Evolutionary conservation across 306 rosid genomes (phyloP), one percentile per base, ranked within the genome.

Genomic region (Astragalus glycyphyllos): DNA sequence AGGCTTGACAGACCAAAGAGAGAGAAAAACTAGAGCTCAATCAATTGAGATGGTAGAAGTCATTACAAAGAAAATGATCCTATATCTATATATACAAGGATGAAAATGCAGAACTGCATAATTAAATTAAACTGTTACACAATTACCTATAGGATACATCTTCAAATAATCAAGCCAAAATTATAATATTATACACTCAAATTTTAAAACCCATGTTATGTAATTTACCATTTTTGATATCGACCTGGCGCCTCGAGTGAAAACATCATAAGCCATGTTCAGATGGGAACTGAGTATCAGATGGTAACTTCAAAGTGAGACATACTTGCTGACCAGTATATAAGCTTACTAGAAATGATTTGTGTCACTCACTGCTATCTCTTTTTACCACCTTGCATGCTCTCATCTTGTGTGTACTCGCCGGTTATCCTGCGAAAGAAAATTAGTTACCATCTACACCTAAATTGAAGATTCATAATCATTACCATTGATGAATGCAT

Each of bases 361-460:
- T 26, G 55, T 34, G 48, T 61, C 41, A 37, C 48, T 61, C 41
- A 37, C 48, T 17, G 26, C 42, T 65, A 49, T 46, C 65, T 68
- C 50, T 37, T 65, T 14, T 13, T 50, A 3, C 67, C 69, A 34
- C 5, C 14, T 5, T 5, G 41, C 6, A 5, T 37, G 41, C 41
- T 40, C 9, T 40, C 45, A 40, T 5, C 35, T 14, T 59, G 81
- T 15, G 59, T 44, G 72, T 73, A 93, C 73, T 86, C 94, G 69
- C 98, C 98, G 3, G 96, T 88, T 73, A 58, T 80, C 92, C 98
- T 93, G 87, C 35, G 48, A 75, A 75, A 32, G 65, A 55, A 72
- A 69, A 42, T 35, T 57, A 41, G 80, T 35, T 48, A 61, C 14
- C 4, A n/a, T n/a, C n/a, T n/a, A n/a, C n/a, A n/a, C n/a, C n/a